Percentiles rank a stretch among this genome's conserved stretches.
Conservation (phyloP, 306 rosid genomes). For the Corylus heterophylla region DNA sequence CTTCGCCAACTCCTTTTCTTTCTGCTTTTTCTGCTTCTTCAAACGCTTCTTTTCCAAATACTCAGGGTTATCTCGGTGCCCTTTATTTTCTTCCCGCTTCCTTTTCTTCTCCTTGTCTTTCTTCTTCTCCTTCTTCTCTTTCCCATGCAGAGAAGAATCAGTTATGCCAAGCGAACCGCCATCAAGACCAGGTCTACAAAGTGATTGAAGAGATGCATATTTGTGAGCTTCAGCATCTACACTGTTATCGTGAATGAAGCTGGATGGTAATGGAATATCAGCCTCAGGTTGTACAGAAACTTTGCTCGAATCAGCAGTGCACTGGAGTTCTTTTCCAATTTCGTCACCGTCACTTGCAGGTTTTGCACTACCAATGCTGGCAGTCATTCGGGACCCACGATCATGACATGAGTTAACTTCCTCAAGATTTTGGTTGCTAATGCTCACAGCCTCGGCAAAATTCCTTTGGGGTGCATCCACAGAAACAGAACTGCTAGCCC, state of each 20-base stretch:
- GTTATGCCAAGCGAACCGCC: constrained; percentile 41
- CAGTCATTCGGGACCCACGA: constrained; percentile 85
- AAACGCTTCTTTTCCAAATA: constrained; percentile 77
- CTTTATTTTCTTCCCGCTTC: constrained; percentile 65
- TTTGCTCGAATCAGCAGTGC: constrained; percentile 84
- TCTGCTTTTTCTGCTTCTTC: constrained; percentile 80
- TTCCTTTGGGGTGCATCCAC: constrained; percentile 92
- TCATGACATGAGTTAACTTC: constrained; percentile 81
- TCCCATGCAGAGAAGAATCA: constrained; percentile 46
- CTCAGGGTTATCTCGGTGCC: constrained; percentile 61
- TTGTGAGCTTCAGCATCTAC: constrained; percentile 73
- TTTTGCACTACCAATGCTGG: constrained; percentile 92
- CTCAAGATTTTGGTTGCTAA: constrained; percentile 63
- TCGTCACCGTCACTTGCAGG: constrained; percentile 68
- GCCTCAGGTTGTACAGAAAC: constrained; percentile 52
- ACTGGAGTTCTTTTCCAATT: constrained; percentile 73
- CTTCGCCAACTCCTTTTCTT: constrained; percentile 75
- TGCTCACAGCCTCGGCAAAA: constrained; percentile 56
- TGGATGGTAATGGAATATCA: constrained; percentile 66
- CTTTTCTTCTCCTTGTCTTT: constrained; percentile 77
- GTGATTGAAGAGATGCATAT: constrained; percentile 79
- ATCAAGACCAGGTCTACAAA: constrained; percentile 46
- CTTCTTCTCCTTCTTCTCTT: constrained; percentile 58
- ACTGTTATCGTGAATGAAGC: constrained; percentile 74
- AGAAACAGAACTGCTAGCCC: constrained; percentile 86